These are phyloP conservation scores for Phialemonium atrogriseum DNA, from an alignment of 2,329 filamentous ascomycete genomes.

Conservation along the genomic window DNA sequence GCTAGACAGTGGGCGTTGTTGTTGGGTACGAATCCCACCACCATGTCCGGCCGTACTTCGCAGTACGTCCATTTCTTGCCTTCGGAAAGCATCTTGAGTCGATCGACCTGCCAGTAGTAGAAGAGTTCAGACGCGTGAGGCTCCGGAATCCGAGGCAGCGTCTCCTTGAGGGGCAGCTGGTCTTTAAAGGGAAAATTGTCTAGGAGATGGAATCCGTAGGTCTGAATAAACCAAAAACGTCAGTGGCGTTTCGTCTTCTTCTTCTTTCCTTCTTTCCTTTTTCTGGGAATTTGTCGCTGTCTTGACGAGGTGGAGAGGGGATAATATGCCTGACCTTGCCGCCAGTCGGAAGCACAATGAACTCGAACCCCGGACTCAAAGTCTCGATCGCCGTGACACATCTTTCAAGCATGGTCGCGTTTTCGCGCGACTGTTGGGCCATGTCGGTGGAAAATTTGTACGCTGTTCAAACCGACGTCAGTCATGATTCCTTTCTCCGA, in stretches of 20 bases:
- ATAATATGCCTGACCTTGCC: too few relatives aligned
- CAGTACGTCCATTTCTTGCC: constrained; percentile 34
- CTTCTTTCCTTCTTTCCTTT: too few relatives aligned
- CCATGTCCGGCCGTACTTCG: constrained; percentile 33
- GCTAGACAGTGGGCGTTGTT: constrained; percentile 33
- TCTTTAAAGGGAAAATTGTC: constrained; percentile 19
- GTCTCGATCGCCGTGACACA: constrained; percentile 28
- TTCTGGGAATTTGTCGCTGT: too few relatives aligned
- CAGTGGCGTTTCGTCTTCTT: too few relatives aligned
- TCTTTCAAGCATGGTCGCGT: constrained; percentile 27
- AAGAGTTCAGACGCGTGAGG: constrained; percentile 33
- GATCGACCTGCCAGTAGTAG: constrained; percentile 35
- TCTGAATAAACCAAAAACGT: too few relatives aligned
- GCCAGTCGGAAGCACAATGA: constrained; percentile 31
- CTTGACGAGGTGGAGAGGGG: too few relatives aligned
- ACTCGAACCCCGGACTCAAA: constrained; percentile 26
- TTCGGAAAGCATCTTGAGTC: constrained; percentile 22
- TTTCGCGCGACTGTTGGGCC: constrained; percentile 22
- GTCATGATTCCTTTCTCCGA: too few relatives aligned
- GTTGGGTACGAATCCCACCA: constrained; percentile 33
- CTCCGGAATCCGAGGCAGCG: constrained; percentile 28
- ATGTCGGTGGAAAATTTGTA: constrained; percentile 15
- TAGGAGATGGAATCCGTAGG: constrained; percentile 23
- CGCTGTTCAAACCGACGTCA: neutral
- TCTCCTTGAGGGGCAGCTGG: constrained; percentile 28